Conservation (phyloP, 164 flowering plant genomes). For the Brasenia schreberi region DNA sequence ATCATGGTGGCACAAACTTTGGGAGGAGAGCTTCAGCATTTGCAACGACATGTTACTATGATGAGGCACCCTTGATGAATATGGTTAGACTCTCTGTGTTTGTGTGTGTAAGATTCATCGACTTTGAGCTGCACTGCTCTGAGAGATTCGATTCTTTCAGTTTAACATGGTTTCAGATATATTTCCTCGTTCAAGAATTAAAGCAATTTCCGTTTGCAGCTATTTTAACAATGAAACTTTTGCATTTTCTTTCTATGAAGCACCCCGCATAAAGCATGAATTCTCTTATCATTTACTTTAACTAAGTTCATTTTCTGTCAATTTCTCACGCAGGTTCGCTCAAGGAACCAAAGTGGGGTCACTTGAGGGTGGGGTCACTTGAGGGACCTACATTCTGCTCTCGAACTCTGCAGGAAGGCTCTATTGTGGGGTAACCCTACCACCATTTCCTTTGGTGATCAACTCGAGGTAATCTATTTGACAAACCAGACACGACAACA, state of each 20-base stretch:
- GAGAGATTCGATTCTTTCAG: background rate
- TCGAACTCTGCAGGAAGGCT: conserved; percentile 57
- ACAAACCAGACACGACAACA: background rate
- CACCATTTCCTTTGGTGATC: conserved; percentile 12
- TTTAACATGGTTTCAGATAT: background rate
- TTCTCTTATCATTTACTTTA: too few species aligned
- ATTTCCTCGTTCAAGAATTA: background rate
- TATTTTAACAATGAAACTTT: background rate
- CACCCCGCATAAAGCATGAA: too few species aligned
- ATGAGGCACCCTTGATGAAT: conserved; percentile 91
- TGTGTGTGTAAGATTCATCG: too few species aligned
- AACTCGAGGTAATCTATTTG: conserved; percentile 33
- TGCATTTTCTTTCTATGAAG: too few species aligned
- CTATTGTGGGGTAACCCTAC: conserved; percentile 40
- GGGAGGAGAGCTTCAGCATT: conserved; percentile 52
- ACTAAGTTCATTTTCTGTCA: too few species aligned
- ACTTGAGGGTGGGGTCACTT: too few species aligned
- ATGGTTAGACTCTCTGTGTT: conserved; percentile 20
- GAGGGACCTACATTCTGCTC: conserved; percentile 65
- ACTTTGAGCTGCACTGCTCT: too few species aligned
- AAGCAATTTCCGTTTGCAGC: background rate
- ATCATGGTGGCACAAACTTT: conserved; percentile 73
- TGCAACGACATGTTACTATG: conserved; percentile 63
- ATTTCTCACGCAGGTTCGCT: conserved; percentile 27
- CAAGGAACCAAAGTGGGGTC: conserved; percentile 79